These are phyloP conservation scores for Anisodus acutangulus DNA, from an alignment of 257 asterid genomes.

Conservation along the genomic window DNA sequence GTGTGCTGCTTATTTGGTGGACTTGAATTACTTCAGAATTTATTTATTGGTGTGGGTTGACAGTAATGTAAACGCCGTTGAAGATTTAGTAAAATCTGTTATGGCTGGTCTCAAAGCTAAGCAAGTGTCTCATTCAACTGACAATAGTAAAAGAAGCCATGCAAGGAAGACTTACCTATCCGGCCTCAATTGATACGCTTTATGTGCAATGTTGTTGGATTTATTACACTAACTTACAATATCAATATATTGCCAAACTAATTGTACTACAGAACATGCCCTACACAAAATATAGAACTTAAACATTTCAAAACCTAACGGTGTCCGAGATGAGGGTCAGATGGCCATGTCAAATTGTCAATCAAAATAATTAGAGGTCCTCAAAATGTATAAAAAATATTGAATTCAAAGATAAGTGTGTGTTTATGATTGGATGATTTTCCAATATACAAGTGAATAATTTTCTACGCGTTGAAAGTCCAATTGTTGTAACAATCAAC, in stretches of 20 bases:
- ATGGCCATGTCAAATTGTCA: background rate
- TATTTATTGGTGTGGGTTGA: too few relatives aligned
- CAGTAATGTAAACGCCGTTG: too few relatives aligned
- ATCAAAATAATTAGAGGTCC: background rate
- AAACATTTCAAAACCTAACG: background rate
- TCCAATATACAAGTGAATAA: background rate
- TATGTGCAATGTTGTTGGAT: background rate
- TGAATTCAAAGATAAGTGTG: background rate
- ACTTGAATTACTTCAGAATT: too few relatives aligned
- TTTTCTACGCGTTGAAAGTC: conserved; percentile 3
- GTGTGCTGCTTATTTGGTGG: too few relatives aligned
- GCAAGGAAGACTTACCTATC: background rate
- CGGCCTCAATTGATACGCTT: background rate
- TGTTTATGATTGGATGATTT: background rate
- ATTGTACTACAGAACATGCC: background rate
- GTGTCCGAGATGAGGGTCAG: background rate
- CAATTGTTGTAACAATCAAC: conserved; percentile 33
- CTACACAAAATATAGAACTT: background rate
- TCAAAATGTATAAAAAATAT: background rate
- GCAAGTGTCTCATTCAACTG: background rate
- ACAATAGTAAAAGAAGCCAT: background rate
- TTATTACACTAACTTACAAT: conserved; percentile 11
- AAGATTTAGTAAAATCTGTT: too few relatives aligned
- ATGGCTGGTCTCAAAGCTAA: background rate
- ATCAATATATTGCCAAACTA: conserved; percentile 6